Base-by-base conservation (phyloP, 441 rosid species). In the Euphorbia corollata region DNA sequence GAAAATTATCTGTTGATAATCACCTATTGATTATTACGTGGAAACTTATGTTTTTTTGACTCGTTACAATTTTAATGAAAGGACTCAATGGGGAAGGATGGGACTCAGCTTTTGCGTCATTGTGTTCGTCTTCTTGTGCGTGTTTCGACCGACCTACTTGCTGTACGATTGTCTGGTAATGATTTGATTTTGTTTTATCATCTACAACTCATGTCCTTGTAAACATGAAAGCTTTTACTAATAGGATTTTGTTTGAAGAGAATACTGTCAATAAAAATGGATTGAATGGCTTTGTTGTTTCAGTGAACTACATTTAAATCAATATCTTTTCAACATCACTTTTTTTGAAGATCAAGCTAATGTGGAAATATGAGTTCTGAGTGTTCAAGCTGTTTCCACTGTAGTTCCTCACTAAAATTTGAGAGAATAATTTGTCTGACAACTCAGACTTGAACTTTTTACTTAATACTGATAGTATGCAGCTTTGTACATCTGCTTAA, bases 41-140 rank as follows among this genome's bases (percentile, higher is more conserved):
- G 27, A 63, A 54, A 32, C 47, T 66, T 59, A 68, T n/a, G n/a
- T 61, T 57, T 23, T 59, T 65, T 23, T 60, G 15, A 73, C 27
- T 23, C 27, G 7, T 16, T 59, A 22, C 30, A 65, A 67, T 59
- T 50, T 54, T 64, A 68, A 58, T 77, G 48, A 59, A 73, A 96
- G 99, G 99, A 96, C 74, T 96, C 99, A 3, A 82, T 96, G 98
- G 99, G 99, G 36, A 96, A 92, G 81, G 97, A 92, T 74, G 98
- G 96, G 72, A 96, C 99, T 72, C 98, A 96, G 75, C 94, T 96
- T 64, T 80, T 96, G 79, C 99, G 99, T 71, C 98, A 90, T 64
- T 96, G 99, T 78, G 97, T 90, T 75, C 97, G 97, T 71, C 86
- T 96, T 81, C 98, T 96, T 80, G 99, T 96, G 73, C 96, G 80